These are phyloP conservation scores for Podila epigama DNA, from an alignment of 192 early-diverging fungal genomes.

Conservation along the genomic window DNA sequence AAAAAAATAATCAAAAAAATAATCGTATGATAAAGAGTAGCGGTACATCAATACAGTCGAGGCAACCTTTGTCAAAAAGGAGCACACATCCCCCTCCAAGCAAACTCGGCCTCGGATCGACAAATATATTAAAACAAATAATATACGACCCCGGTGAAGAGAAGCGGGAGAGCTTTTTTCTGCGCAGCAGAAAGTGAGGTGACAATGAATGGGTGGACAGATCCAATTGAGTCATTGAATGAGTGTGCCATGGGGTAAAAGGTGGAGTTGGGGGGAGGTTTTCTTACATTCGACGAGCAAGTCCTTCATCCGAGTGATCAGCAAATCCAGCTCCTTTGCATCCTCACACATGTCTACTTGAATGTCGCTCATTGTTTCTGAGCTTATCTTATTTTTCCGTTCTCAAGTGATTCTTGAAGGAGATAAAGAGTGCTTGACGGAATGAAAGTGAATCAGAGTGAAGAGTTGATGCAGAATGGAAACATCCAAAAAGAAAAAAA, in stretches of 20 bases:
- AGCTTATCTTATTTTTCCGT: too few species aligned
- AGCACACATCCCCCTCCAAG: too few species aligned
- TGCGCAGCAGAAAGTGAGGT: conserved; percentile 15
- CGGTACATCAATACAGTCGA: too few species aligned
- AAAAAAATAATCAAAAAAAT: neutral
- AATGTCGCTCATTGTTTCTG: neutral
- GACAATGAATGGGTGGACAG: neutral
- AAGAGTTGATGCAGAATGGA: neutral
- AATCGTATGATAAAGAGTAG: neutral
- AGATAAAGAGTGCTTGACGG: neutral
- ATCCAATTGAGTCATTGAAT: too few species aligned
- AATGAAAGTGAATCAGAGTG: neutral
- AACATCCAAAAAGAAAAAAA: neutral
- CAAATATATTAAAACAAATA: neutral
- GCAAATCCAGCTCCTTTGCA: conserved; percentile 51
- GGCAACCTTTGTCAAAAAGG: too few species aligned
- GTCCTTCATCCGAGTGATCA: conserved; percentile 54
- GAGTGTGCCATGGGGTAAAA: neutral
- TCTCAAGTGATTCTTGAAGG: too few species aligned
- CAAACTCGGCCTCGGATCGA: neutral
- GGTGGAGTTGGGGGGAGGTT: neutral
- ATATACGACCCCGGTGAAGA: conserved; percentile 2
- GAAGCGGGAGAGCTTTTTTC: conserved; percentile 8
- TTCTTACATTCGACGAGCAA: conserved; percentile 53
- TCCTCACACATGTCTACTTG: conserved; percentile 31